phyloP scores from a whole-genome alignment of 805 yeast species.

The Cyberlindnera subsufficiens region DNA sequence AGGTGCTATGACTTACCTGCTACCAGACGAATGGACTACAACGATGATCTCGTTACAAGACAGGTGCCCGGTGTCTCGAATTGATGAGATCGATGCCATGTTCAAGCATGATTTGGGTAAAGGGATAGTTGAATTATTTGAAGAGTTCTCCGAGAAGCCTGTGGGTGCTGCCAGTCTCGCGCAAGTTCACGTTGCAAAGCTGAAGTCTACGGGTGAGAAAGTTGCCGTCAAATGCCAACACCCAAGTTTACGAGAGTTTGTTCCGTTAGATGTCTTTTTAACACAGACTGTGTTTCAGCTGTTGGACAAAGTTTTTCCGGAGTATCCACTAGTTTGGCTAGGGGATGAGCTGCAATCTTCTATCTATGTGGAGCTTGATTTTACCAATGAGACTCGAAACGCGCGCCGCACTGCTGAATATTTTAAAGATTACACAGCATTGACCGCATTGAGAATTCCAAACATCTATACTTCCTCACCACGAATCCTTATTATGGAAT shows the following conservation, averaged over 20 bases:
- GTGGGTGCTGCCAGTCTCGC: conserved; percentile 96
- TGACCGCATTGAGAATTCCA: conserved; percentile 81
- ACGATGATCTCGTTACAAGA: conserved; percentile 93
- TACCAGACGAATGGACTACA: conserved; percentile 92
- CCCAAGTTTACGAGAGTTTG: conserved; percentile 79
- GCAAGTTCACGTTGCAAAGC: conserved; percentile 80
- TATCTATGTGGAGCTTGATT: conserved; percentile 87
- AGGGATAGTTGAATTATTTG: conserved; percentile 56
- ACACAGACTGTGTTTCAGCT: conserved; percentile 71
- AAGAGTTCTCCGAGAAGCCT: conserved; percentile 63
- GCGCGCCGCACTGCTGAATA: conserved; percentile 64
- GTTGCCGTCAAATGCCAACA: conserved; percentile 97
- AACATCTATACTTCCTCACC: conserved; percentile 56
- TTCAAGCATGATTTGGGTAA: conserved; percentile 61
- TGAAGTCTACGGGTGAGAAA: conserved; percentile 49
- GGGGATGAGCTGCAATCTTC: conserved; percentile 87
- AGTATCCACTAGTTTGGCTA: conserved; percentile 92
- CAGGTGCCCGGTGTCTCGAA: conserved; percentile 75
- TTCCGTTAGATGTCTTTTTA: conserved; percentile 81
- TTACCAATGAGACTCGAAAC: conserved; percentile 79
- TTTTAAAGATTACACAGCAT: conserved; percentile 46
- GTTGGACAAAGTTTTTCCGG: conserved; percentile 80
- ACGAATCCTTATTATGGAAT: conserved; percentile 85
- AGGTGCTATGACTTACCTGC: conserved; percentile 82
- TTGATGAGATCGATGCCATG: conserved; percentile 64